phyloP scores from a whole-genome alignment of 1,284 basidiomycete genomes.

The Inonotus hispidus region DNA sequence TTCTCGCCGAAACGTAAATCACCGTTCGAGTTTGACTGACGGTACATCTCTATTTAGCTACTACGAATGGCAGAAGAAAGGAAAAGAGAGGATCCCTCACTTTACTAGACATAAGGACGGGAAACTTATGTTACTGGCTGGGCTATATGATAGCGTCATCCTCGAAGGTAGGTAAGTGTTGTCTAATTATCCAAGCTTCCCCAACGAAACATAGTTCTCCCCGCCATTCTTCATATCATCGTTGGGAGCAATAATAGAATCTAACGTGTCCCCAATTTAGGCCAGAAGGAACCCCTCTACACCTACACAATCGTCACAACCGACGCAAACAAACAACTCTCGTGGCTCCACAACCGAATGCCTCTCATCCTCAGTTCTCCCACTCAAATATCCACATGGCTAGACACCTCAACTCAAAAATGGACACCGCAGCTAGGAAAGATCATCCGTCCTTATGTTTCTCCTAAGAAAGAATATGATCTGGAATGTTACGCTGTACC shows the following conservation, averaged over 20 bases:
- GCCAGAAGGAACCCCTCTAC: conserved; percentile 56
- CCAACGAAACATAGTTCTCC: not conserved
- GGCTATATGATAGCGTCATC: conserved; percentile 74
- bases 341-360: conserved; percentile 89
- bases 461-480: conserved; percentile 36
- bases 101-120: conserved; percentile 70
- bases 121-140: conserved; percentile 80
- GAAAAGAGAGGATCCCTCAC: conserved; percentile 72
- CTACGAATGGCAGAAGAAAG: conserved; percentile 88
- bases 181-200: not conserved
- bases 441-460: conserved; percentile 59
- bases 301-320: conserved; percentile 92
- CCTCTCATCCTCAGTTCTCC: conserved; percentile 75
- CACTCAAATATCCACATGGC: conserved; percentile 67
- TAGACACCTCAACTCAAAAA: conserved; percentile 62
- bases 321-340: conserved; percentile 56
- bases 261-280: conserved; percentile 28
- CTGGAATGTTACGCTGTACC: conserved; percentile 86
- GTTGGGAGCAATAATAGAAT: not conserved
- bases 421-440: conserved; percentile 60
- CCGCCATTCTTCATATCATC: not conserved
- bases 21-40: conserved; percentile 19
- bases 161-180: conserved; percentile 46
- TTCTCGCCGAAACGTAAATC: conserved; percentile 19
- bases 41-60: conserved; percentile 55